Evolutionary conservation across 805 yeast species (phyloP), one percentile per base, ranked within the genome.

Genomic region (Kurtzmaniella fragi): DNA sequence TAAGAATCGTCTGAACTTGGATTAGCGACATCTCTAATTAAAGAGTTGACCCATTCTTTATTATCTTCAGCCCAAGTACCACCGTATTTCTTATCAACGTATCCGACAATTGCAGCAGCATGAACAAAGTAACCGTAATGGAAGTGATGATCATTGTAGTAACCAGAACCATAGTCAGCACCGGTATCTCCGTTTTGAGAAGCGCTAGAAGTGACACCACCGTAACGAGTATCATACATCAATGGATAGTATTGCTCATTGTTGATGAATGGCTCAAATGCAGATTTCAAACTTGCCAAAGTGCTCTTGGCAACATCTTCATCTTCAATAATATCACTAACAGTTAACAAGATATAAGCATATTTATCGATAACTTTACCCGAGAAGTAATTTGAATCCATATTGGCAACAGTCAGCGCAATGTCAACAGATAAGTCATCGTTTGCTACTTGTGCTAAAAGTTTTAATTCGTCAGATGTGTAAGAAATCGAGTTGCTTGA

Each of bases 101-200:
- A 58, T n/a, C 82, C 90, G 34, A 85, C 75, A 15, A 84, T 66
- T 1, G 95, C 89, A 5, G 95, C 95, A 1, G 95, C 84, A 55
- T 85, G 90, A 35, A 86, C 71, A 48, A 79, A 82, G 59, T 85
- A 87, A 9, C 93, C 93, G 52, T 83, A 87, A 57, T 87, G 95
- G 73, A 85, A 87, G 55, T 86, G 93, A 52, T 87, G 95, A 53
- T 87, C 95, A 49, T 86, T 85, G 61, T 85, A 86, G 56, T 76
- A 83, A 17, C 84, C 75, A 56, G 82, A 74, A 34, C 95, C 95
- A 56, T 71, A 87, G 52, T 80, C 83, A 30, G 69, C 70, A 28
- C 65, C 62, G 20, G 67, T 48, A 41, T 72, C 73, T 40, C 76
- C 75, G 37, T 54, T 43, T 45, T 67, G 67, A 16, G 71, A 58